Percentiles rank a stretch among this genome's conserved stretches.
Evolutionary conservation across 1,139 yeast species (phyloP).

Genomic region (Maudiozyma humilis): DNA sequence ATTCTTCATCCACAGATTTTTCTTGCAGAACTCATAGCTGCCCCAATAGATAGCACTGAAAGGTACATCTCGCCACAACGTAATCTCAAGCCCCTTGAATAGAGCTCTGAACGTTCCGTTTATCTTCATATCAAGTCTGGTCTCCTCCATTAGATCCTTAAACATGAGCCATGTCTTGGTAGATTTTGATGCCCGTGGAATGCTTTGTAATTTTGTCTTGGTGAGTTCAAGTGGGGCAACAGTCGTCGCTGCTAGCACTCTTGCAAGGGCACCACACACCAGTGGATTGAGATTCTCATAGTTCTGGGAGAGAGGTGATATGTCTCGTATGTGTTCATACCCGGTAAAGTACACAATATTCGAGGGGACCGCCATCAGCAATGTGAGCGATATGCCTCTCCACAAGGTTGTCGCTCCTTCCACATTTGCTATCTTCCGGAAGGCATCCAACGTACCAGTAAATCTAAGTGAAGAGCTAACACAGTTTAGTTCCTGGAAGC

Average conservation of each 20-base stretch:
- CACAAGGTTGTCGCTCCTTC: constrained; percentile 79
- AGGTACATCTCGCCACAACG: constrained; percentile 96
- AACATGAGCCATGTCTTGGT: constrained; percentile 33
- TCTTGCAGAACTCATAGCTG: constrained; percentile 51
- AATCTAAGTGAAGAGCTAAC: constrained; percentile 27
- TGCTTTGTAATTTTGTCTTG: constrained; percentile 82
- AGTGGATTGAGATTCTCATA: constrained; percentile 58
- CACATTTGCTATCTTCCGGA: constrained; percentile 50
- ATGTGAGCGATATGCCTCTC: constrained; percentile 79
- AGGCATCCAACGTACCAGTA: constrained; percentile 64
- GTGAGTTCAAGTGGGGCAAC: constrained; percentile 84
- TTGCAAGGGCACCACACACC: constrained; percentile 77
- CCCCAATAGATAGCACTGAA: constrained; percentile 95
- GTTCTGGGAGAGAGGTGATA: constrained; percentile 48
- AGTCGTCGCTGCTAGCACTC: constrained; percentile 74
- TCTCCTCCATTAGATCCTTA: constrained; percentile 47
- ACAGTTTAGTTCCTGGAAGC: constrained; percentile 27
- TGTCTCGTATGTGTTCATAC: constrained; percentile 75
- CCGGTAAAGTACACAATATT: constrained; percentile 92
- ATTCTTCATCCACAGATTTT: constrained; percentile 12
- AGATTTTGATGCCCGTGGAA: constrained; percentile 42
- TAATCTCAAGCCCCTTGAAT: constrained; percentile 78
- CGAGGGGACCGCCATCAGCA: constrained; percentile 86
- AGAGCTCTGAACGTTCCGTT: constrained; percentile 55
- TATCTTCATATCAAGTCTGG: constrained; percentile 42